Conservation (phyloP, 164 flowering plant genomes). For the Stephania cephalantha region DNA sequence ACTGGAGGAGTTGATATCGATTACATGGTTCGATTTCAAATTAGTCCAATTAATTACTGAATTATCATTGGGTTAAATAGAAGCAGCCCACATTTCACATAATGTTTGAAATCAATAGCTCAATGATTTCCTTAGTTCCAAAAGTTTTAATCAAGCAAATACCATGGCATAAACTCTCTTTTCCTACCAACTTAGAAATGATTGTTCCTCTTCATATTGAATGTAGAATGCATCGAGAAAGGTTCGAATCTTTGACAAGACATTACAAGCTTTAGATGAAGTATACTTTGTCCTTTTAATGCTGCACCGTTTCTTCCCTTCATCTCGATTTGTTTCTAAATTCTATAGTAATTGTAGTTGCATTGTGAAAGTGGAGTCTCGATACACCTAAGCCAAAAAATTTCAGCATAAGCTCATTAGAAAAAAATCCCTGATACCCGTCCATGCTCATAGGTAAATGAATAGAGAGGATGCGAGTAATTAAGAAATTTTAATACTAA, state of each 20-base stretch:
- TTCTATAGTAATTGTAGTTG: no score
- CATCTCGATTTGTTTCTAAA: background rate
- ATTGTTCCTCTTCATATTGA: background rate
- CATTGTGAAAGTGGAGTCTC: background rate
- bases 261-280: background rate
- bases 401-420: background rate
- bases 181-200: background rate
- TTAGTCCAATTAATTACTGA: background rate
- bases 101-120: background rate
- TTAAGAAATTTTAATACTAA: background rate
- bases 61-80: background rate
- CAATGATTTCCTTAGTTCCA: background rate
- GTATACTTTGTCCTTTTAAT: background rate
- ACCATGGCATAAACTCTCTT: background rate
- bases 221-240: background rate
- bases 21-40: slow-evolving; percentile 30
- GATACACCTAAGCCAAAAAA: background rate
- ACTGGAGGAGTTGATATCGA: slow-evolving; percentile 30
- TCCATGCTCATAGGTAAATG: background rate
- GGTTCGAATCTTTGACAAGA: background rate
- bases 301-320: background rate
- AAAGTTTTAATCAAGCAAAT: background rate
- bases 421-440: background rate
- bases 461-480: background rate
- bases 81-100: background rate